phyloP scores from a whole-genome alignment of 1,139 yeast genomes.

The Geotrichum citri-aurantii region DNA sequence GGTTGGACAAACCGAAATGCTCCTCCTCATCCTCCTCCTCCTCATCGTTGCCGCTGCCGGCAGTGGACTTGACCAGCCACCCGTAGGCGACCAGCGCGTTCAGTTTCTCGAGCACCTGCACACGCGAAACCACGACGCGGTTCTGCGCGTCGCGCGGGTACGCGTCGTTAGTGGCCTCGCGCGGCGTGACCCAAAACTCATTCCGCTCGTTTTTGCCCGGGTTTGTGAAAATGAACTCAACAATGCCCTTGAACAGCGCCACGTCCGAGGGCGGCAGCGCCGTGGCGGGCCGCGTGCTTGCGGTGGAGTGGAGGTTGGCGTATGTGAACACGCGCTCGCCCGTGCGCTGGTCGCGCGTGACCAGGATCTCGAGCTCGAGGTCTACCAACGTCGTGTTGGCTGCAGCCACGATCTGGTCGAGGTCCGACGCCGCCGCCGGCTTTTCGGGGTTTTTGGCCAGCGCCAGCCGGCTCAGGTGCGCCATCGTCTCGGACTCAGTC shows the following conservation, averaged over 20 bases:
- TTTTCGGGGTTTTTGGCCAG: neutral
- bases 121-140: neutral
- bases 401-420: neutral
- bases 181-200: conserved; percentile 1
- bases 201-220: neutral
- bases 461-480: neutral
- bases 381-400: conserved; percentile 9
- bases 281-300: conserved; percentile 8
- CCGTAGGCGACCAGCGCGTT: conserved; percentile 8
- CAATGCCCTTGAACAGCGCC: conserved; percentile 1
- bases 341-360: conserved; percentile 10
- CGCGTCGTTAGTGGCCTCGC: conserved; percentile 2
- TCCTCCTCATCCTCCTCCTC: neutral
- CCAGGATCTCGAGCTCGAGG: conserved; percentile 10
- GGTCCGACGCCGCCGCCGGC: neutral
- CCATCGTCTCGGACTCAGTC: neutral
- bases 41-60: neutral
- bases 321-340: conserved; percentile 9
- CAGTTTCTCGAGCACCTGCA: conserved; percentile 7
- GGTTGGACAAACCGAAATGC: conserved; percentile 20
- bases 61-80: conserved; percentile 14
- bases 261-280: conserved; percentile 1
- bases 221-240: conserved; percentile 1
- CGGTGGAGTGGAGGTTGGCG: conserved; percentile 10
- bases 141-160: conserved; percentile 6